A percentile compares a stretch with the other conserved stretches of the same genome.
Evolutionary conservation across 805 yeast species (phyloP).

Genomic region (Zygotorulaspora florentina): DNA sequence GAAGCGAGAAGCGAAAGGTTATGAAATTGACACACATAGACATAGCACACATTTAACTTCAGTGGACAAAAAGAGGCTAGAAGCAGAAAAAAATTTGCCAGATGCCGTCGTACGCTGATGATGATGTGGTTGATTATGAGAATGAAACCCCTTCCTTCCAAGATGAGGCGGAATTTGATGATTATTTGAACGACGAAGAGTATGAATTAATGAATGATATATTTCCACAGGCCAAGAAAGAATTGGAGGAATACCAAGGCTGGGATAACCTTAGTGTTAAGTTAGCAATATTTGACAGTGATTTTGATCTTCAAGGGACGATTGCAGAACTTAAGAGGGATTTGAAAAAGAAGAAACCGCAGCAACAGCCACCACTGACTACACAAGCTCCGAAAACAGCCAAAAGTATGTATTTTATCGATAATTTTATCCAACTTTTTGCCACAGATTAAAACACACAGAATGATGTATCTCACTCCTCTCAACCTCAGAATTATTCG

Average conservation of each 20-base stretch:
- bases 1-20: not conserved
- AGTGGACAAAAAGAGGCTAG: not conserved
- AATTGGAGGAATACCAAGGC: constrained; percentile 41
- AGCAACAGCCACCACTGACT: not conserved
- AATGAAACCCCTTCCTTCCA: constrained; percentile 35
- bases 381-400: constrained; percentile 20
- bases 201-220: constrained; percentile 40
- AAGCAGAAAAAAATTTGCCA: not conserved
- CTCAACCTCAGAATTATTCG: not conserved
- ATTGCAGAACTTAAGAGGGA: constrained; percentile 37
- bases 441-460: not conserved
- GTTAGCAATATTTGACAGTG: constrained; percentile 49
- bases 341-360: constrained; percentile 27
- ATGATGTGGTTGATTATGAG: constrained; percentile 25
- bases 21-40: too few relatives aligned
- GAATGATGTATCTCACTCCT: constrained; percentile 1
- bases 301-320: constrained; percentile 46
- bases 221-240: constrained; percentile 43
- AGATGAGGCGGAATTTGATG: constrained; percentile 40
- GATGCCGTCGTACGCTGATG: constrained; percentile 23
- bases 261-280: constrained; percentile 44
- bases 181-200: constrained; percentile 36
- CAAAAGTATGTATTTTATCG: constrained; percentile 45
- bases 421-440: too few relatives aligned
- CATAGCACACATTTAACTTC: too few relatives aligned